Conservation (phyloP, 108 stramenopile species). For the Seminavis robusta region DNA sequence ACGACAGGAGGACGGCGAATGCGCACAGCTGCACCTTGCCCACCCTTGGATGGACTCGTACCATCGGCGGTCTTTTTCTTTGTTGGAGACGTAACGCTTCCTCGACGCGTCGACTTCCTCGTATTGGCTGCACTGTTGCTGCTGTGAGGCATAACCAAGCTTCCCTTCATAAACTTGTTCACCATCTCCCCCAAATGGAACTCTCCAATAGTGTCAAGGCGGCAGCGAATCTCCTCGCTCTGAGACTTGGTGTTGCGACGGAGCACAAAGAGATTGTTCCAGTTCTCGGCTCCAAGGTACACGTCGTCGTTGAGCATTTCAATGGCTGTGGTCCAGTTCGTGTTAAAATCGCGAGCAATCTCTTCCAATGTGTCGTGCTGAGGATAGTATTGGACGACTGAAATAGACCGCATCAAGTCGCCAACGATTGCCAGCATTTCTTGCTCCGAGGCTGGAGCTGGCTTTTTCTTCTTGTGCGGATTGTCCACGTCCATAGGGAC, state of each 20-base stretch:
- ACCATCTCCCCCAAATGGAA: constrained; percentile 96
- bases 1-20: constrained; percentile 45
- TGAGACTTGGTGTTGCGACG: constrained; percentile 74
- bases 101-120: constrained; percentile 2
- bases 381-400: constrained; percentile 83
- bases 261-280: constrained; percentile 90
- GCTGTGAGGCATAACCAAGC: constrained; percentile 84
- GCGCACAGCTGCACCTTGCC: constrained; percentile 15
- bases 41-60: constrained; percentile 12
- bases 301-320: constrained; percentile 90
- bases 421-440: constrained; percentile 93
- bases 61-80: constrained; percentile 19
- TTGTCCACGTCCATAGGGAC: neutral
- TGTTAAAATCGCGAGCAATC: constrained; percentile 92
- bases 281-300: constrained; percentile 91
- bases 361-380: constrained; percentile 84
- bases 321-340: constrained; percentile 93
- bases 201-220: constrained; percentile 89
- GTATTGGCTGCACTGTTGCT: neutral
- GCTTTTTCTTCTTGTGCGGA: constrained; percentile 12
- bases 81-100: neutral
- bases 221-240: constrained; percentile 81
- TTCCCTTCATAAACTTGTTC: constrained; percentile 90
- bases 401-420: constrained; percentile 95
- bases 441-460: constrained; percentile 6